Evolutionary conservation across 371 early-diverging fungal genomes (phyloP), one percentile per base, ranked within the genome.

Genomic region (Mucor velutinosus): DNA sequence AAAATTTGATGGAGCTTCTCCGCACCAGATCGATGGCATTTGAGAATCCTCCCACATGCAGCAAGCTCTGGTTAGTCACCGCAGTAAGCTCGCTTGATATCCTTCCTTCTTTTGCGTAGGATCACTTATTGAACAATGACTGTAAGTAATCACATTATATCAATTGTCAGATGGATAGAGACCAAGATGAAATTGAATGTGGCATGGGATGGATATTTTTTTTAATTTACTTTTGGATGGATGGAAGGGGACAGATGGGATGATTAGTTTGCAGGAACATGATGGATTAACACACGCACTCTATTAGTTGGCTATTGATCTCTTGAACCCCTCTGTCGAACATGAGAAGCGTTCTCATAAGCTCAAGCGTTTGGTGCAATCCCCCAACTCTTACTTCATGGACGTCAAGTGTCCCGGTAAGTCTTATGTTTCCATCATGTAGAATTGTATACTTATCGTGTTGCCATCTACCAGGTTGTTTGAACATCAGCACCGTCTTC

Each of bases 351-450:
- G 93, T 79, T 86, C 88, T 78, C 97, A 99, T 95, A 99, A 99
- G 93, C 93, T 97, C 74, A 99, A 99, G 94, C 92, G 99, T 82
- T 89, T 99, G 66, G 99, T 99, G 76, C 99, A 97, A 88, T 92
- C 92, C 79, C 97, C 99, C 73, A 98, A 99, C 94, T 98, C 99
- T 55, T 99, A 92, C 93, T 99, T 99, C 89, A 99, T 99, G 99
- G 98, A 99, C 78, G 99, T 99, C 71, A 98, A 98, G 91, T 99
- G 99, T 91, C 90, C 93, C 66, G 94, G 94, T 92, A 86, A 69
- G 84, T 74, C 2, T 37, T 32, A 33, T 32, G 8, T 17, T 56
- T 56, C 32, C 6, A 17, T 41, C 39, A 25, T n/a, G 27, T 5
- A 37, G 7, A 3, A 7, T 32, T 23, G 2, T 58, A 23, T 41